phyloP scores from a whole-genome alignment of 2,329 filamentous ascomycete species.

The Fusarium xylarioides region DNA sequence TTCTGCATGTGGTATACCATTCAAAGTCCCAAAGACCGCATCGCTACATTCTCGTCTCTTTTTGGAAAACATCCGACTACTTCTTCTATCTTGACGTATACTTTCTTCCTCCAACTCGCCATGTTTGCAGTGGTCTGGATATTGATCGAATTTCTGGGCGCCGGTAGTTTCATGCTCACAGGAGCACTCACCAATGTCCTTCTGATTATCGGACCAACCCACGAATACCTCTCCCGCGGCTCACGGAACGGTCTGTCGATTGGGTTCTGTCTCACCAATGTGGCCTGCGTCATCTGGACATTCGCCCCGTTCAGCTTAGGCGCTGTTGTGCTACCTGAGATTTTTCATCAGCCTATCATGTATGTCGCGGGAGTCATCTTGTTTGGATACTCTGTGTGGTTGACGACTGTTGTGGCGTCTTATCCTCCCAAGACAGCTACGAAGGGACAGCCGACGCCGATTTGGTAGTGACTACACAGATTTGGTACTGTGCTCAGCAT shows the following conservation, averaged over 20 bases:
- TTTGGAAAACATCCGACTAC: not conserved
- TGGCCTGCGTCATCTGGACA: not conserved
- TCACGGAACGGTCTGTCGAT: conserved; percentile 1
- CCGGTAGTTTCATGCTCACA: not conserved
- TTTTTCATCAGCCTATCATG: not conserved
- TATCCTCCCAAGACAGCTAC: not conserved
- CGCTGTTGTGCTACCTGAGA: not conserved
- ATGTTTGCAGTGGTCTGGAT: not conserved
- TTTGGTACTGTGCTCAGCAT: not conserved
- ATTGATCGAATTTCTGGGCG: rapidly evolving
- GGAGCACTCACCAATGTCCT: conserved; percentile 6
- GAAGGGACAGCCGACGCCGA: not conserved
- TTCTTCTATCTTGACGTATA: not conserved
- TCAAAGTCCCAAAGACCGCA: not conserved
- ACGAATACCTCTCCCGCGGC: not conserved
- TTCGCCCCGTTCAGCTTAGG: conserved; percentile 15
- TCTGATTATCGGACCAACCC: not conserved
- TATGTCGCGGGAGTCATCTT: not conserved
- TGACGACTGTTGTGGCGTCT: not conserved
- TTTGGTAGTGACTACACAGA: not conserved
- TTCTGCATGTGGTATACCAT: conserved; percentile 1
- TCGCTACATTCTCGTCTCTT: not conserved
- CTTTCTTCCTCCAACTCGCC: not conserved
- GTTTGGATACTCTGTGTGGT: not conserved
- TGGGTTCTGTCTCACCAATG: conserved; percentile 8